Percentiles rank a stretch among this genome's conserved stretches.
These are phyloP conservation scores for Metarhizium anisopliae DNA, from an alignment of 2,329 filamentous ascomycete genomes.

Conservation along the genomic window DNA sequence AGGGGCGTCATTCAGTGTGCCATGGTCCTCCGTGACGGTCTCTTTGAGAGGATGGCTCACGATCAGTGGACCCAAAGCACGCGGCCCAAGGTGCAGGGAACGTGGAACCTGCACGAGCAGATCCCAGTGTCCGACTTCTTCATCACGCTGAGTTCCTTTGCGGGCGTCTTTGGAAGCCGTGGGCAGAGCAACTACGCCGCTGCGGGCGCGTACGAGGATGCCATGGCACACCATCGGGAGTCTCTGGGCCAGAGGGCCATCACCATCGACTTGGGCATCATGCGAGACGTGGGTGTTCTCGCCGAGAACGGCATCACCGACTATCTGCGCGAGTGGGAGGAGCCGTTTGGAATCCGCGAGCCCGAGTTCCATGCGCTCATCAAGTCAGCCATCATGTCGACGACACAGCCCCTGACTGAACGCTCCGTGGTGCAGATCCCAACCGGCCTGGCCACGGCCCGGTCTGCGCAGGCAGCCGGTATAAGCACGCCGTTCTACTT, in stretches of 20 bases:
- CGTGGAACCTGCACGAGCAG: constrained; percentile 28
- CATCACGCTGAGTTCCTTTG: constrained; percentile 31
- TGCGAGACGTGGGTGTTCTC: neutral
- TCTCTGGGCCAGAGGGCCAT: neutral
- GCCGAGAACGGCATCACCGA: neutral
- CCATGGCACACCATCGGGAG: constrained; percentile 23
- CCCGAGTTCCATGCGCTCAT: constrained; percentile 12
- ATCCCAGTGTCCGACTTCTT: constrained; percentile 25
- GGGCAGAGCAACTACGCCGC: constrained; percentile 42
- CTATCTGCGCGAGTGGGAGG: constrained; percentile 8
- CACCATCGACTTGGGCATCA: neutral
- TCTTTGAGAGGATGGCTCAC: constrained; percentile 26
- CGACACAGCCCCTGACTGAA: neutral
- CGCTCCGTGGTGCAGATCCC: neutral
- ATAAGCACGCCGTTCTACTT: neutral
- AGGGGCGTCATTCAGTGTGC: constrained; percentile 14
- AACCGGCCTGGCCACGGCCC: neutral
- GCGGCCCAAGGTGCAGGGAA: constrained; percentile 28
- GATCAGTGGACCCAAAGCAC: constrained; percentile 21
- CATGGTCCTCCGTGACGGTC: constrained; percentile 9
- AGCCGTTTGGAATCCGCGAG: constrained; percentile 12
- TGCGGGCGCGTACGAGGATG: constrained; percentile 32
- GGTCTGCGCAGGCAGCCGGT: neutral
- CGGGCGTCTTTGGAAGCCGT: constrained; percentile 36
- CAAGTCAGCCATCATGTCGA: constrained; percentile 7